Evolutionary conservation across 768 basidiomycete genomes (phyloP).

Genomic region (Amyloporia xantha): DNA sequence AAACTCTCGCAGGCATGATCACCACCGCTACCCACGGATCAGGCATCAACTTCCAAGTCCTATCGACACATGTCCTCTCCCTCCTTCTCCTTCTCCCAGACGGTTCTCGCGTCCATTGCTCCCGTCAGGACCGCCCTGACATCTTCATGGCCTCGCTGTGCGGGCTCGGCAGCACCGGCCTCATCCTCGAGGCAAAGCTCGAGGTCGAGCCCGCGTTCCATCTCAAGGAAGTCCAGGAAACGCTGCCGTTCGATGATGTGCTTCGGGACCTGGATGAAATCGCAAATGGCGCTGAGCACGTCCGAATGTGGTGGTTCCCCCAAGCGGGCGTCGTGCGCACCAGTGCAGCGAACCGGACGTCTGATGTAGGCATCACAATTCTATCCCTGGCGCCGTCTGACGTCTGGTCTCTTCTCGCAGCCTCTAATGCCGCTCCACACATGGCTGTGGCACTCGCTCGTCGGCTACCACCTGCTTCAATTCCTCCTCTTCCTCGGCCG

Average conservation of each 20-base stretch:
- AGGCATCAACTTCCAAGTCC: conserved; percentile 70
- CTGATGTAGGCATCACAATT: conserved; percentile 47
- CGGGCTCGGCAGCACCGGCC: conserved; percentile 84
- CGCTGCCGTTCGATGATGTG: conserved; percentile 57
- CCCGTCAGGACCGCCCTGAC: conserved; percentile 54
- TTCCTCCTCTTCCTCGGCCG: conserved; percentile 75
- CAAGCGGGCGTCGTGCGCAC: conserved; percentile 65
- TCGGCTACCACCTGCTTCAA: conserved; percentile 80
- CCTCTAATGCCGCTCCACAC: conserved; percentile 41
- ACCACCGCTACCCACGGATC: conserved; percentile 95
- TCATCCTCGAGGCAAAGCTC: conserved; percentile 74
- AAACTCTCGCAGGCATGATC: conserved; percentile 87
- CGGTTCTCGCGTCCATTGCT: conserved; percentile 63
- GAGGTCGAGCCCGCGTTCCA: conserved; percentile 79
- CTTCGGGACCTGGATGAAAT: conserved; percentile 49
- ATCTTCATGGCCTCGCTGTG: conserved; percentile 89
- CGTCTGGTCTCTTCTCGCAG: conserved; percentile 28
- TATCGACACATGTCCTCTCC: conserved; percentile 75
- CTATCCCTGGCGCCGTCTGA: neutral
- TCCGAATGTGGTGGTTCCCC: conserved; percentile 96
- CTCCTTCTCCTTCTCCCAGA: conserved; percentile 74
- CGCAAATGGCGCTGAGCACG: conserved; percentile 69
- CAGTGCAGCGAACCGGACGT: conserved; percentile 67
- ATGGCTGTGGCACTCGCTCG: conserved; percentile 65
- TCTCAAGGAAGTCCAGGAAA: conserved; percentile 64